These are phyloP conservation scores for Acanthamoeba castellanii DNA, from an alignment of 208 protist genomes.

Conservation along the genomic window DNA sequence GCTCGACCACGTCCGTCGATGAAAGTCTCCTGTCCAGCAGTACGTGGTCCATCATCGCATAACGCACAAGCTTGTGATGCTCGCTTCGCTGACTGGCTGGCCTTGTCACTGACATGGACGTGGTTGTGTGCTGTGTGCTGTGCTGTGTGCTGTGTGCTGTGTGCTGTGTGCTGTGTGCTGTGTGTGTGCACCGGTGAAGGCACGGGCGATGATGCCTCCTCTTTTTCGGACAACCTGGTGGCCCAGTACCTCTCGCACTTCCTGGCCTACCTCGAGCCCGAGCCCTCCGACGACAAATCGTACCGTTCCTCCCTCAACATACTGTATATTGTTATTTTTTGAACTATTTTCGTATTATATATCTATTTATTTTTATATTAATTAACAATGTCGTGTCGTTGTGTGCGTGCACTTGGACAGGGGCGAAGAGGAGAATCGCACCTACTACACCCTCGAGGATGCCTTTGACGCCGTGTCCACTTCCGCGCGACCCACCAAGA, in stretches of 20 bases:
- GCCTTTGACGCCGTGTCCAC: slow-evolving; percentile 49
- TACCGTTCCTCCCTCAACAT: not conserved
- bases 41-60: not conserved
- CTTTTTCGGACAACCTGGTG: slow-evolving; percentile 66
- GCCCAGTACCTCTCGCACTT: slow-evolving; percentile 64
- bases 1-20: not conserved
- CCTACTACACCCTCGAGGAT: slow-evolving; percentile 60
- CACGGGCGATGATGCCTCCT: slow-evolving; percentile 3
- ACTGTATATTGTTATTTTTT: not conserved
- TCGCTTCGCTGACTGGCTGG: no score
- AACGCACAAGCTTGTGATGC: no score
- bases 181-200: no score
- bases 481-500: not conserved
- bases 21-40: not conserved
- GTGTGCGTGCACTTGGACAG: not conserved
- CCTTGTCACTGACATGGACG: no score
- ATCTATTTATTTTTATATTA: no score
- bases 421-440: slow-evolving; percentile 22
- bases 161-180: no score
- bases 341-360: no score
- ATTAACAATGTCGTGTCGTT: not conserved
- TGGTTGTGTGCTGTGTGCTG: no score
- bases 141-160: no score
- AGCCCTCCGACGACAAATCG: not conserved
- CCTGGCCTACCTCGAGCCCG: slow-evolving; percentile 67